Evolutionary conservation across 2,329 filamentous ascomycete species (phyloP).

Genomic region (Talaromyces sp.): DNA sequence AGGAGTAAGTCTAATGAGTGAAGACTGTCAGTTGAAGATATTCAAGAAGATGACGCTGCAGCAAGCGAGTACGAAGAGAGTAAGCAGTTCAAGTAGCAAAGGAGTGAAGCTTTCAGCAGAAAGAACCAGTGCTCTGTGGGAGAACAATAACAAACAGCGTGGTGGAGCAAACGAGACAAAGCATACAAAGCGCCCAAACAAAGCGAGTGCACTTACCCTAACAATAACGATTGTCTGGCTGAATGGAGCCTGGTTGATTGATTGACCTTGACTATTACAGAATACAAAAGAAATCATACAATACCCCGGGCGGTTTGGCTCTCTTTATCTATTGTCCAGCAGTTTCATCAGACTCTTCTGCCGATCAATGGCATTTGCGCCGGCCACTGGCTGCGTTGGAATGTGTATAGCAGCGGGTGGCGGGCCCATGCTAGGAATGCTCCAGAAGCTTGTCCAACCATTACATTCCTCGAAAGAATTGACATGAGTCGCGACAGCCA

Average conservation of each 20-base stretch:
- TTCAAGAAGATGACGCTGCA: neutral
- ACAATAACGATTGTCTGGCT: neutral
- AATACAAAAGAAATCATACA: neutral
- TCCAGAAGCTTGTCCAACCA: neutral
- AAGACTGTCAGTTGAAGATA: neutral
- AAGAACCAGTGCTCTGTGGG: neutral
- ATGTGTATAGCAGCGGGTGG: neutral
- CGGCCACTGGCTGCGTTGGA: neutral
- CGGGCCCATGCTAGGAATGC: neutral
- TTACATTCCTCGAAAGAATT: neutral
- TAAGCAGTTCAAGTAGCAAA: neutral
- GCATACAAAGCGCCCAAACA: neutral
- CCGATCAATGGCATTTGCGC: neutral
- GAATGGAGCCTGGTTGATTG: neutral
- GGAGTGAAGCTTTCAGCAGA: neutral
- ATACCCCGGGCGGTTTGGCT: neutral
- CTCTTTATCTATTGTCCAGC: constrained; percentile 1
- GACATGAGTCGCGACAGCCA: neutral
- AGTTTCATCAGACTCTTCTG: neutral
- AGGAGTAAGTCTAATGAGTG: neutral
- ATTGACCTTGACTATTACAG: neutral
- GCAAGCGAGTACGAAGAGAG: neutral
- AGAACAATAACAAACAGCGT: neutral
- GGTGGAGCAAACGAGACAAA: neutral
- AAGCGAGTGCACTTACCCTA: neutral